Base-by-base conservation (phyloP, 1,284 basidiomycete genomes). In the Papiliotrema flavescens region DNA sequence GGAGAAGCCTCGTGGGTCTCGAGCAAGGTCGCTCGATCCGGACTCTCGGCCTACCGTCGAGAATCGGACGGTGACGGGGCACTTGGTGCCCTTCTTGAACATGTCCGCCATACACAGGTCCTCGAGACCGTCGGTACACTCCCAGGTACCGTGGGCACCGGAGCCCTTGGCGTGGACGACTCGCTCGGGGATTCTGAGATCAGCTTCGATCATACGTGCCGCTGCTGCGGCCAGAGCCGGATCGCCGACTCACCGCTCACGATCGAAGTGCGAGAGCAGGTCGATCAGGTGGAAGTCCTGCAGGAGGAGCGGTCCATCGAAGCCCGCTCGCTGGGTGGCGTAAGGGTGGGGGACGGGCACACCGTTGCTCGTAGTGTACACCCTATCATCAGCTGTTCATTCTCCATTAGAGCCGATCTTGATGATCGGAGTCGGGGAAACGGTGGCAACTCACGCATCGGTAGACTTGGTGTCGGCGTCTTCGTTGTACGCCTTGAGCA, bases 201-300 rank as follows among this genome's bases (percentile, higher is more conserved):
- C 26, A 56, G 46, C 42, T 15, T n/a, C n/a, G n/a, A n/a, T n/a
- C n/a, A 39, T 44, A 34, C 13, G 14, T 26, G 11, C 47, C 17
- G 26, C 4, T n/a, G n/a, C n/a, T n/a, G n/a, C 17, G 35, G n/a
- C 19, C 45, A 11, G 24, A 5, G 22, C 7, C 6, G 5, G 19
- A 44, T 23, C 20, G 20, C 23, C 20, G 23, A 51, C 64, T 56
- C 39, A 68, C 66, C 93, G 87, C 80, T 96, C 92, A 54, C 90
- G 85, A 78, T 90, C 89, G 70, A 95, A 94, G 81, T 94, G 90
- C 42, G 89, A 86, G 61, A 95, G 83, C 53, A 89, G 80, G 77
- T 94, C 89, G 72, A 91, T 86, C 76, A 89, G 85, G 76, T 91
- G 87, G 79, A 92, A 91, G 76, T 93, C 89, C 78, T 95, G 91